A percentile compares a stretch with the other conserved stretches of the same genome.
phyloP scores from a whole-genome alignment of 1,284 basidiomycete species.

The Leccinum pallidistipes region DNA sequence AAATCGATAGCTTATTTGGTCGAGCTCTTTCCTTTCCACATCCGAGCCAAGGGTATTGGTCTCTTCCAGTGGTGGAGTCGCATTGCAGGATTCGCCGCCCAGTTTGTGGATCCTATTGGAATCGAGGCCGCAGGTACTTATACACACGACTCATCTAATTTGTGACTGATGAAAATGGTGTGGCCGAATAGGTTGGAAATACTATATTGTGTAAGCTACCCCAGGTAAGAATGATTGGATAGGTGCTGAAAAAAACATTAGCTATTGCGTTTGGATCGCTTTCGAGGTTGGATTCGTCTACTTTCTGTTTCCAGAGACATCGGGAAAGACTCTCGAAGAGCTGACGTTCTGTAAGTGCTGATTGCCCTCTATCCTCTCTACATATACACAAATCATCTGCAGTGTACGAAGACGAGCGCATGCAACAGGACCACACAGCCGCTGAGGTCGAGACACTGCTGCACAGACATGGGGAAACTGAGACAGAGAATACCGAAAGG shows the following conservation, averaged over 20 bases:
- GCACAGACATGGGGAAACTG: background rate
- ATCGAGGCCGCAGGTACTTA: conserved; percentile 10
- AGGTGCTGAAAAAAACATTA: background rate
- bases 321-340: conserved; percentile 54
- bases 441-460: background rate
- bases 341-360: conserved; percentile 54
- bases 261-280: conserved; percentile 44
- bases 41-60: conserved; percentile 16
- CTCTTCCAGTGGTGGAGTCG: conserved; percentile 19
- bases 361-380: background rate
- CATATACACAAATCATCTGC: no score
- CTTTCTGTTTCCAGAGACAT: conserved; percentile 56
- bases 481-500: background rate
- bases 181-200: conserved; percentile 14
- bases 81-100: conserved; percentile 7
- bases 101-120: conserved; percentile 18
- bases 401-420: conserved; percentile 15
- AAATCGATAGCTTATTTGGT: conserved; percentile 15
- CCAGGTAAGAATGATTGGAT: background rate
- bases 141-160: background rate
- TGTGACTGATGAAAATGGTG: background rate
- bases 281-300: conserved; percentile 50
- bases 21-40: conserved; percentile 26
- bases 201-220: conserved; percentile 15
- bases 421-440: background rate